phyloP scores from a whole-genome alignment of 192 early-diverging fungal species.

The Rhizophagus clarus region DNA sequence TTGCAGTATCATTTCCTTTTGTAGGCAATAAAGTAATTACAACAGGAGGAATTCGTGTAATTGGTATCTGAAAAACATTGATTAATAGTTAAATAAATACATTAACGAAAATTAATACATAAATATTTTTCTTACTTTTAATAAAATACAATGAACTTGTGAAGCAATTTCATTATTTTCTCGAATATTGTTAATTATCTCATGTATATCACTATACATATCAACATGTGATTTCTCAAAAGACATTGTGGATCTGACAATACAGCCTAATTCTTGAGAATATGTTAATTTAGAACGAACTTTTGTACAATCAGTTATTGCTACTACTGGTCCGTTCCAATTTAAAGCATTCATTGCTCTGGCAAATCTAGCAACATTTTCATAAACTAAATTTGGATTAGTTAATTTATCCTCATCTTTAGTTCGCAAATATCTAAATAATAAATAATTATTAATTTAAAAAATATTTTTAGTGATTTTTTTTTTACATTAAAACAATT shows the following conservation, averaged over 20 bases:
- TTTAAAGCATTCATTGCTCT: neutral
- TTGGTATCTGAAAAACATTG: neutral
- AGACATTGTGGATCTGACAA: neutral
- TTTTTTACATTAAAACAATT: no score
- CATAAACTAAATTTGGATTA: neutral
- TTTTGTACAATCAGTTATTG: neutral
- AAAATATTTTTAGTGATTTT: no score
- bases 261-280: neutral
- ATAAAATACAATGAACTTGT: neutral
- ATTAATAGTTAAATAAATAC: neutral
- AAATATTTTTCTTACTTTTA: neutral
- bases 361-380: conserved; percentile 1
- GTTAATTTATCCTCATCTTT: neutral
- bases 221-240: neutral
- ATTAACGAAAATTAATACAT: no score
- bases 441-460: neutral
- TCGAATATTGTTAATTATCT: neutral
- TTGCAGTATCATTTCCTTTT: neutral
- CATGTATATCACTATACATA: neutral
- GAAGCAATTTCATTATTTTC: neutral
- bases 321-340: neutral
- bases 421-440: neutral
- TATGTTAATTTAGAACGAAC: neutral
- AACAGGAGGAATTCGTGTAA: neutral
- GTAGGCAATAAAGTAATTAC: neutral